Percentiles rank a stretch among this genome's conserved stretches.
phyloP scores from a whole-genome alignment of 2,329 filamentous ascomycete species.

The Aspergillus carbonarius region DNA sequence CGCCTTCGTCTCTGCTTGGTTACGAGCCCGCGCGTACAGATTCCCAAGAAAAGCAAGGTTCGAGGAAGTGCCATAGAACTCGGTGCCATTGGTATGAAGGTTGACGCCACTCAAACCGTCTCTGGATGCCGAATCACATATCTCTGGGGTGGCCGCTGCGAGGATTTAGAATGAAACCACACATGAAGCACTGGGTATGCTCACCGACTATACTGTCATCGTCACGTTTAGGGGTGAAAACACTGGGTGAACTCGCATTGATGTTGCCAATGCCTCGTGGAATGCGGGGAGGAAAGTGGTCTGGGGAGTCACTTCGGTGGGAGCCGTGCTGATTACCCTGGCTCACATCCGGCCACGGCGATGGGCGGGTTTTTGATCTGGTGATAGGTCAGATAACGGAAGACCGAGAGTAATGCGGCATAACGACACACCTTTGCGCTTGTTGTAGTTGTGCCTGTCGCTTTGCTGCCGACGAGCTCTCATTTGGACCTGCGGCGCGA shows the following conservation, averaged over 20 bases:
- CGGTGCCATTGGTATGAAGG: constrained; percentile 27
- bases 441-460: constrained; percentile 6
- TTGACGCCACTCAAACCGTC: constrained; percentile 29
- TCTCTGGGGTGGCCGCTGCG: constrained; percentile 10
- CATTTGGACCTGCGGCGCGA: constrained; percentile 4
- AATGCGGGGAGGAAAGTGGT: background rate
- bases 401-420: background rate
- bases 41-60: constrained; percentile 29
- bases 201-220: constrained; percentile 5
- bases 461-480: constrained; percentile 9
- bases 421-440: constrained; percentile 5
- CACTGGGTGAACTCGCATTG: constrained; percentile 2
- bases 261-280: background rate
- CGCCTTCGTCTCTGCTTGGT: constrained; percentile 13
- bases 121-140: constrained; percentile 20
- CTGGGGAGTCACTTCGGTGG: constrained; percentile 1
- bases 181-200: background rate
- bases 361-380: constrained; percentile 11
- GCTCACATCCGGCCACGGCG: constrained; percentile 15
- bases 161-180: background rate
- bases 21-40: constrained; percentile 21
- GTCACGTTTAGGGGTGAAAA: background rate
- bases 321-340: background rate
- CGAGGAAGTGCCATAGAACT: constrained; percentile 30
- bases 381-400: background rate